Evolutionary conservation across 2,329 filamentous ascomycete genomes (phyloP), one percentile per base, ranked within the genome.

Genomic region (Fusarium aywerte): DNA sequence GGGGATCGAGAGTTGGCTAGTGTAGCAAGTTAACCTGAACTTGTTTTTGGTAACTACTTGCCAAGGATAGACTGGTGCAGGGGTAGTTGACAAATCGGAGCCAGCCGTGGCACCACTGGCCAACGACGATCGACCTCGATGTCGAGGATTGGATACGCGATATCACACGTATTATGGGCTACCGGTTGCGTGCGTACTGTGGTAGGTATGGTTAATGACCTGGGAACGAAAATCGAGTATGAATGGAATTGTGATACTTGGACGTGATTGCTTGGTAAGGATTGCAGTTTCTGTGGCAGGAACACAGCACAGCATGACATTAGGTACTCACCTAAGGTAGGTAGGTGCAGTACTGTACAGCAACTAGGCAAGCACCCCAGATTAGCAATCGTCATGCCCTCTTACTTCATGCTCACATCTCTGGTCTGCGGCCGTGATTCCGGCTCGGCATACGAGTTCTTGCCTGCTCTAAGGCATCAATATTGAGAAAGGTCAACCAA

Each of bases 61-160:
- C 49, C 52, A 67, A 55, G 61, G 53, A 48, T 58, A 50, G 59
- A 51, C 53, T 49, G 40, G 50, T 58, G 45, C 67, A 50, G 56
- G 65, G 61, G 25, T 58, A 25, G 54, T 48, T 65, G 55, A 4
- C 71, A 58, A 73, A 73, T 73, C 66, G 58, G 66, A 58, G 47
- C 20, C 20, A 48, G 49, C 32, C 40, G 31, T 55, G 15, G 44
- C 33, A n/a, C 52, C 62, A 57, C 62, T 58, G 56, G 56, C 60
- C 68, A 57, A 71, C 62, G 35, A 72, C 55, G 53, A 66, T 58
- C 65, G 68, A 73, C 68, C 57, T 72, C 71, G 67, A 63, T 54
- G 47, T 60, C 25, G 35, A 62, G 52, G 62, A 65, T 62, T 65
- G 62, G 61, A 56, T 31, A 54, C 50, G 25, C 45, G 25, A 66